A percentile compares a stretch with the other conserved stretches of the same genome.
Evolutionary conservation across 2,329 filamentous ascomycete species (phyloP).

Genomic region (Leptographium wingfieldii): DNA sequence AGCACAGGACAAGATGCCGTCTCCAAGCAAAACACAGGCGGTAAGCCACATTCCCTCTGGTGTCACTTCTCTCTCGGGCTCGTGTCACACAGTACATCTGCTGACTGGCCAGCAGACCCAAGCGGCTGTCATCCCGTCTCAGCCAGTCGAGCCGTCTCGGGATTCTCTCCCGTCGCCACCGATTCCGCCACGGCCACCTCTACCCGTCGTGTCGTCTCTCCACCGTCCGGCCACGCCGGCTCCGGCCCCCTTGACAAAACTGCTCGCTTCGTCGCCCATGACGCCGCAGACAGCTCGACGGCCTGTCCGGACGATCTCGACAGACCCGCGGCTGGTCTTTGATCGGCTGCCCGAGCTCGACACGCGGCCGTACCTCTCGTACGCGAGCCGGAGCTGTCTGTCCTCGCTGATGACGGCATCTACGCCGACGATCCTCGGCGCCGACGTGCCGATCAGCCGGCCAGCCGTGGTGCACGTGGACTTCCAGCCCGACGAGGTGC

Average conservation of each 20-base stretch:
- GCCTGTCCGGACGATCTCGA: neutral
- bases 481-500: slow-evolving; percentile 27
- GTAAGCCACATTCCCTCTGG: neutral
- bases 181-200: neutral
- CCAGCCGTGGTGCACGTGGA: slow-evolving; percentile 29
- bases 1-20: too few relatives aligned
- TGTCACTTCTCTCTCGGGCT: neutral
- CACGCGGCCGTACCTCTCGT: neutral
- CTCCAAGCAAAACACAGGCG: neutral
- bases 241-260: neutral
- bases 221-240: neutral
- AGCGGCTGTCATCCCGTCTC: neutral
- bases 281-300: neutral
- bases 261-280: neutral
- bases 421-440: neutral
- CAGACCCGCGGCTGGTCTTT: neutral
- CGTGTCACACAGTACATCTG: neutral
- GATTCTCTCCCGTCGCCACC: neutral
- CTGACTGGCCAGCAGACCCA: neutral
- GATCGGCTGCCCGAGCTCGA: neutral
- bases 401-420: neutral
- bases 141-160: neutral
- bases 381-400: neutral
- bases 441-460: too few relatives aligned
- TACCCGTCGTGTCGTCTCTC: neutral